Evolutionary conservation across 352 stramenopile genomes (phyloP).

Genomic region (Phytophthora cryptogea): DNA sequence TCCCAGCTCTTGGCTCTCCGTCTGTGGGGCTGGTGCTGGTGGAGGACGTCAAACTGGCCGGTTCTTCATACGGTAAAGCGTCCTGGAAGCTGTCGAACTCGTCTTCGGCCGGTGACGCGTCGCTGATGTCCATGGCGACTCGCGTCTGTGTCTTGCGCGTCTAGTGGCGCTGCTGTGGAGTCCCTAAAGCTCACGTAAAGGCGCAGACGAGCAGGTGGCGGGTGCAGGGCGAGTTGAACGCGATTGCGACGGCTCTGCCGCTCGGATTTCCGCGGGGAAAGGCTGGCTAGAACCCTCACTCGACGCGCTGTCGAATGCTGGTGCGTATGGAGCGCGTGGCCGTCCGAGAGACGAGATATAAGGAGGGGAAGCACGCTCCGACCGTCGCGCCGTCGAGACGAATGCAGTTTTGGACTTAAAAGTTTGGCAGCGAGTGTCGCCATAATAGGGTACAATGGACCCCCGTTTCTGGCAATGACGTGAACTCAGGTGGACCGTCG

Average conservation of each 20-base stretch:
- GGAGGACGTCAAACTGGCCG: constrained; percentile 40
- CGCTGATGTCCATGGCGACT: constrained; percentile 28
- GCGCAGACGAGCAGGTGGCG: constrained; percentile 18
- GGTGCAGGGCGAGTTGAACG: constrained; percentile 1
- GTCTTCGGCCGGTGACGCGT: constrained; percentile 22
- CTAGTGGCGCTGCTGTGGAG: not conserved
- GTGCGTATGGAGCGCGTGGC: constrained; percentile 2
- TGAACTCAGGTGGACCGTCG: constrained; percentile 34
- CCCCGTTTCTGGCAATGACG: constrained; percentile 1
- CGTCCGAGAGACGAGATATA: constrained; percentile 2
- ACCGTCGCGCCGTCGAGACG: constrained; percentile 25
- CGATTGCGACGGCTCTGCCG: constrained; percentile 19
- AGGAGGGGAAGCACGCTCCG: constrained; percentile 19
- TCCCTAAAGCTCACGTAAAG: constrained; percentile 19
- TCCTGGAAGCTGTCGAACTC: constrained; percentile 35
- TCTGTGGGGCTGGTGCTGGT: constrained; percentile 43
- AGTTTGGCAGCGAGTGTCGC: not conserved
- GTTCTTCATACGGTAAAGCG: constrained; percentile 30
- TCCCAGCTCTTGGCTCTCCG: constrained; percentile 20
- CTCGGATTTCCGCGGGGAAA: constrained; percentile 15
- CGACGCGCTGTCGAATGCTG: constrained; percentile 10
- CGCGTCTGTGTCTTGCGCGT: constrained; percentile 11
- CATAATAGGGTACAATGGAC: constrained; percentile 2
- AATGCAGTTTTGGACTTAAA: constrained; percentile 24
- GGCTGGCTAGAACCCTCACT: constrained; percentile 6